Evolutionary conservation across 345 rosid species (phyloP).

Genomic region (Excoecaria agallocha): DNA sequence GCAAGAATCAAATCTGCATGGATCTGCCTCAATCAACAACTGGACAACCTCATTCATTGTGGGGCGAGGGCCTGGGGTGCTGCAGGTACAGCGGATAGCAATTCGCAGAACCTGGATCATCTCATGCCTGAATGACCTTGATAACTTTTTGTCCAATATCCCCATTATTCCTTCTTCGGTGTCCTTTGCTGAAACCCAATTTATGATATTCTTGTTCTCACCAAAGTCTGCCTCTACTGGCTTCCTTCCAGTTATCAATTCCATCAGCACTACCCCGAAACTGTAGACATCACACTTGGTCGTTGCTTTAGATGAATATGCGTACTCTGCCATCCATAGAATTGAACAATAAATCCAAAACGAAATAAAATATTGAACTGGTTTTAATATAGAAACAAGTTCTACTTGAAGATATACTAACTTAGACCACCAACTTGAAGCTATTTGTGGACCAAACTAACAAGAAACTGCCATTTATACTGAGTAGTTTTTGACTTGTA

Average conservation of each 20-base stretch:
- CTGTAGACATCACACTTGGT: constrained; percentile 92
- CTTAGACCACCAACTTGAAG: no score
- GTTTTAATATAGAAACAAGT: not conserved
- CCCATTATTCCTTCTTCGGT: constrained; percentile 70
- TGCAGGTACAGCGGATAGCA: constrained; percentile 73
- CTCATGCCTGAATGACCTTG: constrained; percentile 61
- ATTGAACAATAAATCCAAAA: constrained; percentile 1
- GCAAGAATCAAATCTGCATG: constrained; percentile 45
- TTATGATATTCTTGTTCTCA: constrained; percentile 75
- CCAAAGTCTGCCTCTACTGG: constrained; percentile 74
- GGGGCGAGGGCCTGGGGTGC: constrained; percentile 62
- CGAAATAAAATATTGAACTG: not conserved
- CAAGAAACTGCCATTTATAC: no score
- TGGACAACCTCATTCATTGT: constrained; percentile 88
- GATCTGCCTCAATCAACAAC: constrained; percentile 63
- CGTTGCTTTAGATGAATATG: constrained; percentile 80
- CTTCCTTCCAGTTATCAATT: constrained; percentile 79
- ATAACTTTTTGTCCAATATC: constrained; percentile 60
- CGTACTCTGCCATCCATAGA: constrained; percentile 56
- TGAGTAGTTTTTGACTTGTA: no score
- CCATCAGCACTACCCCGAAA: constrained; percentile 88
- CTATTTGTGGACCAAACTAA: no score
- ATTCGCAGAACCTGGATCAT: constrained; percentile 68
- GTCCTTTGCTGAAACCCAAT: constrained; percentile 73
- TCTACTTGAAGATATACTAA: not conserved